phyloP scores from a whole-genome alignment of 805 yeast species.

The Zygotorulaspora florentina region DNA sequence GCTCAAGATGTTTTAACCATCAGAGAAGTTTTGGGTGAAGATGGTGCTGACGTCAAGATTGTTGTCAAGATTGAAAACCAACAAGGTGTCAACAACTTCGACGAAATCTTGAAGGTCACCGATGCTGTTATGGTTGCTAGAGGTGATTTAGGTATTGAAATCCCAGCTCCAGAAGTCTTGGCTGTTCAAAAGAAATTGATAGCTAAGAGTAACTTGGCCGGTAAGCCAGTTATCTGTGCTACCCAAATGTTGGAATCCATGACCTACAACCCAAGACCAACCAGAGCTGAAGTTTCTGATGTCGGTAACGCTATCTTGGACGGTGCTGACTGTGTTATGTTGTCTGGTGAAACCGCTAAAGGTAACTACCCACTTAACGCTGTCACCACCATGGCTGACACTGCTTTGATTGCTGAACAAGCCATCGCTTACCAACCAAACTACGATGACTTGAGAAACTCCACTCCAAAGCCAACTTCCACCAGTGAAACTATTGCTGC shows the following conservation, averaged over 20 bases:
- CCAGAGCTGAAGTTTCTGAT: constrained; percentile 99
- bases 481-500: constrained; percentile 96
- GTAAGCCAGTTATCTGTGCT: constrained; percentile 99
- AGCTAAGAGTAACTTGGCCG: constrained; percentile 98
- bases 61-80: constrained; percentile 98
- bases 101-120: constrained; percentile 87
- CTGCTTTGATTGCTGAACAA: constrained; percentile 92
- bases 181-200: constrained; percentile 98
- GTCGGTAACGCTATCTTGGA: constrained; percentile 99
- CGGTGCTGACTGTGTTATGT: constrained; percentile 99
- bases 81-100: constrained; percentile 99
- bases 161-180: constrained; percentile 98
- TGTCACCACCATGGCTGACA: constrained; percentile 98
- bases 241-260: constrained; percentile 99
- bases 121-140: constrained; percentile 99
- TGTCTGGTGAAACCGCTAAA: constrained; percentile 99
- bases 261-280: constrained; percentile 99
- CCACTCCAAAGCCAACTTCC: constrained; percentile 83
- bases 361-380: constrained; percentile 98
- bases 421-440: constrained; percentile 83
- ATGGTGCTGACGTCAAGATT: constrained; percentile 93
- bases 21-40: constrained; percentile 94
- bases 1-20: constrained; percentile 86
- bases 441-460: constrained; percentile 82
- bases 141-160: constrained; percentile 99